A percentile compares a stretch with the other conserved stretches of the same genome.
phyloP scores from a whole-genome alignment of 768 basidiomycete genomes.

The Amanita pseudoporphyria region DNA sequence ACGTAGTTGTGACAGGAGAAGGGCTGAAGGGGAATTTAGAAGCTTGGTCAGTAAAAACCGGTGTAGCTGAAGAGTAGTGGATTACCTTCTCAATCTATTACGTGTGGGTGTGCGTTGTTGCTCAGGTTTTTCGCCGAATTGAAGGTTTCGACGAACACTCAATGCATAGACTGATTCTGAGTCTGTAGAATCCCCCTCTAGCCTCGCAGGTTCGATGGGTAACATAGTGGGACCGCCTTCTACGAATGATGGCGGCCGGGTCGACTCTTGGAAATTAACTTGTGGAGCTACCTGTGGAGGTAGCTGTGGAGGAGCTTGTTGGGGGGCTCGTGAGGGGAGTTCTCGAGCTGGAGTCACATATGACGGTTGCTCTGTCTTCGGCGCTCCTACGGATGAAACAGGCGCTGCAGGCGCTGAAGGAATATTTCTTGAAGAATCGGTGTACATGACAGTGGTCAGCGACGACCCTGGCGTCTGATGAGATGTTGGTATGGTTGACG shows the following conservation, averaged over 20 bases:
- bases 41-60: too few species aligned
- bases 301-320: not conserved
- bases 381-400: not conserved
- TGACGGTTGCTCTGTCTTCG: not conserved
- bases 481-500: slow-evolving; percentile 2
- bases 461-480: slow-evolving; percentile 7
- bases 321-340: not conserved
- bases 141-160: slow-evolving; percentile 17
- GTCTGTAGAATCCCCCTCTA: slow-evolving; percentile 39
- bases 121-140: slow-evolving; percentile 3
- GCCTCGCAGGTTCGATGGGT: slow-evolving; percentile 57
- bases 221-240: slow-evolving; percentile 30
- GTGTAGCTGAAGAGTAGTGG: too few species aligned
- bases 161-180: slow-evolving; percentile 27
- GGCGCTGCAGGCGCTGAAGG: not conserved
- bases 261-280: slow-evolving; percentile 17
- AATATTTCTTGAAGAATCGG: not conserved
- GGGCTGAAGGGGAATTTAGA: slow-evolving; percentile 19
- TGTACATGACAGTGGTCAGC: slow-evolving; percentile 4
- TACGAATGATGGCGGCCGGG: slow-evolving; percentile 26
- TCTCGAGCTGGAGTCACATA: not conserved
- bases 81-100: slow-evolving; percentile 15
- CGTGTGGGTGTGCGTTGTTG: slow-evolving; percentile 18
- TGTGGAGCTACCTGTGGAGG: slow-evolving; percentile 6
- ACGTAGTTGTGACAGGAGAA: slow-evolving; percentile 61